These are phyloP conservation scores for Dryas octopetala DNA, from an alignment of 306 rosid species.

Conservation along the genomic window DNA sequence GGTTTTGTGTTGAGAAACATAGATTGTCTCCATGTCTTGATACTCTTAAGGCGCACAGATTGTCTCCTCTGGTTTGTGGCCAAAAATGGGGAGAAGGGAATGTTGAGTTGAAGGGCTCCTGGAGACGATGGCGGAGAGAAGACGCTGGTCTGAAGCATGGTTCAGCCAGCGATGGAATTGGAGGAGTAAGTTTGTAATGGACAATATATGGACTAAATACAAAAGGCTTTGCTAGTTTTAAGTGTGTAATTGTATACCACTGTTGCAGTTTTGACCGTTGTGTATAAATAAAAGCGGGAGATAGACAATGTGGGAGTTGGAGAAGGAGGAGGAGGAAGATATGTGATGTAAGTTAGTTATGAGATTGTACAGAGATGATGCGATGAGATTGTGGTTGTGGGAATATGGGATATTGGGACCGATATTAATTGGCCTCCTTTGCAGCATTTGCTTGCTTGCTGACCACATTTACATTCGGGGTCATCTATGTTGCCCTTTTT, in stretches of 20 bases:
- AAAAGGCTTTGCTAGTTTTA: too few species aligned
- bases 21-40: conserved; percentile 24
- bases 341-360: conserved; percentile 27
- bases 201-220: too few species aligned
- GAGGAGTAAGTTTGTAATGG: too few species aligned
- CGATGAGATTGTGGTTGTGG: neutral
- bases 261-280: conserved; percentile 22
- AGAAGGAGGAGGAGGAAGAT: neutral
- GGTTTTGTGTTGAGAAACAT: conserved; percentile 28
- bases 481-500: neutral
- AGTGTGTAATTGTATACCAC: too few species aligned
- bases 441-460: conserved; percentile 1
- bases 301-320: neutral
- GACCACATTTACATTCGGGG: conserved; percentile 21
- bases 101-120: conserved; percentile 16
- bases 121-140: conserved; percentile 8
- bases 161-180: too few species aligned
- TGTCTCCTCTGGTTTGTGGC: neutral
- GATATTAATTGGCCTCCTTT: neutral
- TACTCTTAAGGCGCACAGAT: neutral
- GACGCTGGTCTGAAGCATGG: conserved; percentile 31
- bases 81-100: neutral
- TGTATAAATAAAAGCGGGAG: neutral
- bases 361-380: conserved; percentile 2
- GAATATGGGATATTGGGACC: neutral